phyloP scores from a whole-genome alignment of 352 stramenopile genomes.

The Phytophthora megakarya region DNA sequence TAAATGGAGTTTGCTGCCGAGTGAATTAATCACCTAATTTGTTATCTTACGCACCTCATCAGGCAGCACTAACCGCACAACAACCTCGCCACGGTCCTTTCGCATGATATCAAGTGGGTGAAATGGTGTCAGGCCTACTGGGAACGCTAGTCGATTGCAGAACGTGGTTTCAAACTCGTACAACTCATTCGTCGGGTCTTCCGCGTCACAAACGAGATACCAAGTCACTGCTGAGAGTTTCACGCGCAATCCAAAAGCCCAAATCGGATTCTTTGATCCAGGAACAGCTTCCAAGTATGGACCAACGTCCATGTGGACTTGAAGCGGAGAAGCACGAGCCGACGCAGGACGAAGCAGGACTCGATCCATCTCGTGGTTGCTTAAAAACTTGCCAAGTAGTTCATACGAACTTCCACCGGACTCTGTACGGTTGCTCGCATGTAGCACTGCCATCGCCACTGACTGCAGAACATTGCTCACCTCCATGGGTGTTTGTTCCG shows the following conservation, averaged over 20 bases:
- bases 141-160: conserved; percentile 63
- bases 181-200: conserved; percentile 67
- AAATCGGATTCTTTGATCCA: conserved; percentile 28
- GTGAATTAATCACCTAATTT: background rate
- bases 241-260: conserved; percentile 69
- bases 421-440: conserved; percentile 82
- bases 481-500: conserved; percentile 38
- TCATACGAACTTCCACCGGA: conserved; percentile 77
- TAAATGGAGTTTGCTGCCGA: conserved; percentile 30
- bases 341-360: conserved; percentile 73
- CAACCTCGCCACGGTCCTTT: conserved; percentile 50
- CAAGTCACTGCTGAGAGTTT: conserved; percentile 57
- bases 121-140: conserved; percentile 61
- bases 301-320: conserved; percentile 63
- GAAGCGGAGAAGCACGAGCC: conserved; percentile 58
- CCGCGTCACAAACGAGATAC: conserved; percentile 74
- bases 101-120: conserved; percentile 51
- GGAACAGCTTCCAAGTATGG: conserved; percentile 42
- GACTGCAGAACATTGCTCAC: conserved; percentile 42
- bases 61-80: conserved; percentile 36
- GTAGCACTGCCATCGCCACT: conserved; percentile 33
- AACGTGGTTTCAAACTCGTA: conserved; percentile 65
- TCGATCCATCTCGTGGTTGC: conserved; percentile 53
- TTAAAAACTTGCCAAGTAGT: conserved; percentile 63
- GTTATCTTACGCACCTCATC: conserved; percentile 2